Evolutionary conservation across 192 early-diverging fungal genomes (phyloP).

Genomic region (Phycomyces nitens): DNA sequence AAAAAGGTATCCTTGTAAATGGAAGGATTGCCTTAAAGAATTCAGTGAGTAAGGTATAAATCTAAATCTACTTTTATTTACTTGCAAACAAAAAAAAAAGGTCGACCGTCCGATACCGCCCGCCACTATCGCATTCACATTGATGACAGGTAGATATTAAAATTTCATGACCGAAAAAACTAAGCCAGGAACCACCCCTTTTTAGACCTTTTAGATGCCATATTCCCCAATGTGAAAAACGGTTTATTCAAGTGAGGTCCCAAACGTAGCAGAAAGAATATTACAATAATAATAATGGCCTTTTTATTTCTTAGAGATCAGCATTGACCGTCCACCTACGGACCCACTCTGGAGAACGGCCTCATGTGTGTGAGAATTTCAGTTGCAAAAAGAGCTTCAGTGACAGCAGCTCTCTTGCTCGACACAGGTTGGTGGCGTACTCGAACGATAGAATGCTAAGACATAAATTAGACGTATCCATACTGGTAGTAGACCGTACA

Average conservation of each 20-base stretch:
- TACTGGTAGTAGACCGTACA: constrained; percentile 67
- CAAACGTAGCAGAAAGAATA: no score
- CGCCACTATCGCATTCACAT: constrained; percentile 76
- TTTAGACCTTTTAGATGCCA: constrained; percentile 59
- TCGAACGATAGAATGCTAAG: no score
- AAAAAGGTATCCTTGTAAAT: not conserved
- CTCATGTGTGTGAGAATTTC: constrained; percentile 61
- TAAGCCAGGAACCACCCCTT: no score
- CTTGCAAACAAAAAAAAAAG: constrained; percentile 20
- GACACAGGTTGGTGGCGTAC: no score
- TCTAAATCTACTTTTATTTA: no score
- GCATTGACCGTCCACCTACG: constrained; percentile 76
- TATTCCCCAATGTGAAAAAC: constrained; percentile 62
- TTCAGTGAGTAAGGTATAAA: not conserved
- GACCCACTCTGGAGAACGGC: constrained; percentile 74
- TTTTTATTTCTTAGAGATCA: constrained; percentile 47
- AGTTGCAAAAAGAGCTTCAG: constrained; percentile 73
- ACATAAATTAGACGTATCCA: constrained; percentile 65
- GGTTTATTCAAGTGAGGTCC: constrained; percentile 57
- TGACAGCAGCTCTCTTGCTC: constrained; percentile 69
- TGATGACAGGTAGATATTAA: constrained; percentile 52
- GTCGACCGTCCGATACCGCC: constrained; percentile 62
- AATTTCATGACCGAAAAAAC: not conserved
- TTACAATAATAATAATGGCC: no score
- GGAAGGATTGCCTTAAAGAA: not conserved